Base-by-base conservation (phyloP, 441 rosid species). In the Gossypium davidsonii region DNA sequence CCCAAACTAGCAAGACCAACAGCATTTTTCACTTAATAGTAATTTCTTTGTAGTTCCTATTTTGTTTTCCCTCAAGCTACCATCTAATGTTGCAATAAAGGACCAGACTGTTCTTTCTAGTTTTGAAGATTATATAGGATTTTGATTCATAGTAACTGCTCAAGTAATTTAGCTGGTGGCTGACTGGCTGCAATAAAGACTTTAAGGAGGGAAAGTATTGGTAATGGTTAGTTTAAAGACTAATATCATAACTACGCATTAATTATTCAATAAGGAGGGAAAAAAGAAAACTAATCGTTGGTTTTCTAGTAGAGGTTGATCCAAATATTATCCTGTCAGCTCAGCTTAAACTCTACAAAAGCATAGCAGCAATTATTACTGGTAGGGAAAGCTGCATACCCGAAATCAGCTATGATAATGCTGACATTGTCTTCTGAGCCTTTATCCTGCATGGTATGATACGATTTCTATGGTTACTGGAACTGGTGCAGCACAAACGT, bases 401-500 rank as follows among this genome's bases (percentile, higher is more conserved):
- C 98, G 70, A 92, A 78, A 79, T 94, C 97, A 34, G 98, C 97
- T 25, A 92, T 88, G 71, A 89, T 73, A 78, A 92, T 85, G 81
- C 95, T 94, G 67, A 94, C 69, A 70, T 94, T 94, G 79, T 92
- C 97, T 81, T 90, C 88, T 71, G 98, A 88, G 49, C 80, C 80
- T 15, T 82, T 89, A 67, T 94, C 94, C 97, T 94, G 92, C 79
- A 83, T 18, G 59, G 67, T 9, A 77, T 9, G 11, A 53, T 55
- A 60, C 11, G 57, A 34, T 73, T 76, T 73, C 51, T 55, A 17
- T 39, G 21, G 37, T 72, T 42, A 58, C 61, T 12, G 60, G 49
- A 73, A 48, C 56, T 66, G 51, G 44, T 11, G 0, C 55, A 25
- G n/a, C n/a, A 56, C 8, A 20, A 34, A 59, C 25, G 42, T 44